Evolutionary conservation across 2,329 filamentous ascomycete species (phyloP).

Genomic region (Didymella pinodella): DNA sequence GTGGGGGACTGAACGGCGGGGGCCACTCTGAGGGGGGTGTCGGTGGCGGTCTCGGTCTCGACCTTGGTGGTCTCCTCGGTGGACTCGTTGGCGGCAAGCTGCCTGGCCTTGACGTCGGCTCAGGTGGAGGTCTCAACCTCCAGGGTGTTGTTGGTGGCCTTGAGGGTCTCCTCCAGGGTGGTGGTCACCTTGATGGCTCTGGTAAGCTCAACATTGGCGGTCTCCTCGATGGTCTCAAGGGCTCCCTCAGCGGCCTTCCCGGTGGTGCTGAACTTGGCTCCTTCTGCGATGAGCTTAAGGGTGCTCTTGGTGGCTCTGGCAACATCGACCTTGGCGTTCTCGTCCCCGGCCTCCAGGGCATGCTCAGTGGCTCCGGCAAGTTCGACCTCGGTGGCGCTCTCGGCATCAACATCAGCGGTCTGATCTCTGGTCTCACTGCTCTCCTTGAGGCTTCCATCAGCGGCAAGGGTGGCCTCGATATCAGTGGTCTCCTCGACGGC

Average conservation of each 20-base stretch:
- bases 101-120: conserved; percentile 10
- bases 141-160: conserved; percentile 11
- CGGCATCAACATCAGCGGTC: conserved; percentile 14
- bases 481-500: conserved; percentile 8
- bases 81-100: conserved; percentile 12
- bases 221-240: conserved; percentile 16
- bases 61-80: conserved; percentile 16
- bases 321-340: conserved; percentile 10
- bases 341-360: conserved; percentile 6
- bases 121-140: conserved; percentile 10
- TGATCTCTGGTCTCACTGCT: conserved; percentile 10
- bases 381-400: conserved; percentile 15
- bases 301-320: conserved; percentile 10
- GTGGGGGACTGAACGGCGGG: not conserved
- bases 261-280: conserved; percentile 10
- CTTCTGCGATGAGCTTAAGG: conserved; percentile 17
- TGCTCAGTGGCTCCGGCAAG: conserved; percentile 14
- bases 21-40: conserved; percentile 2
- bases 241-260: conserved; percentile 6
- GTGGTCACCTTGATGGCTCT: conserved; percentile 14
- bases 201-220: conserved; percentile 13
- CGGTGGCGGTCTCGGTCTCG: conserved; percentile 5
- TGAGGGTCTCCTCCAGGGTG: conserved; percentile 4
- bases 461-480: conserved; percentile 14
- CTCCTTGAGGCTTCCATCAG: conserved; percentile 8